phyloP scores from a whole-genome alignment of 2,329 filamentous ascomycete genomes.

The Cryoendolithus antarcticus region DNA sequence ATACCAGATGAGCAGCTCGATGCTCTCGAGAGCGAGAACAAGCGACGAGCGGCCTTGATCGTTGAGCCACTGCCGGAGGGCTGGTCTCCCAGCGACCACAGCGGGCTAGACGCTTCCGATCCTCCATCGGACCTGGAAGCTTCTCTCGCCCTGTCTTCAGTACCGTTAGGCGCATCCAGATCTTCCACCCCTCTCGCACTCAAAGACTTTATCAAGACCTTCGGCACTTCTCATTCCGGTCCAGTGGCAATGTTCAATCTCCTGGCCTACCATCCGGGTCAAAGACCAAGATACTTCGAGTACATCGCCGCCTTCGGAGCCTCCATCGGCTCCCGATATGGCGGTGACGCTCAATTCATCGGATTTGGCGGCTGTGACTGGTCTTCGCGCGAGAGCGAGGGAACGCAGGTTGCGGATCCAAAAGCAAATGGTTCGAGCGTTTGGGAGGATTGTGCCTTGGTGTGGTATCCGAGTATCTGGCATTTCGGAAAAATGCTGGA shows the following conservation, averaged over 20 bases:
- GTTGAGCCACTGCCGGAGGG: conserved; percentile 5
- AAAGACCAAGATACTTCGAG: conserved; percentile 8
- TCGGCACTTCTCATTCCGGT: conserved; percentile 7
- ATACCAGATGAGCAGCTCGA: conserved; percentile 6
- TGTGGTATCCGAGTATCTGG: conserved; percentile 14
- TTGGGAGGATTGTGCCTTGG: conserved; percentile 12
- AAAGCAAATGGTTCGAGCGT: conserved; percentile 4
- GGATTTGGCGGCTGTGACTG: conserved; percentile 7
- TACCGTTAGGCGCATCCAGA: conserved; percentile 4
- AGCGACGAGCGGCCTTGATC: not conserved
- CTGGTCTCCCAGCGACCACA: conserved; percentile 10
- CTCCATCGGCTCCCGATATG: conserved; percentile 9
- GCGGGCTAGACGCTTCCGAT: conserved; percentile 9
- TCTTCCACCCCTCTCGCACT: conserved; percentile 2
- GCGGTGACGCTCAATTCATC: conserved; percentile 8
- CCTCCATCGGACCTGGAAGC: conserved; percentile 11
- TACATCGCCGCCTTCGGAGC: conserved; percentile 11
- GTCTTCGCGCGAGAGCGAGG: conserved; percentile 4
- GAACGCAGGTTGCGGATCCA: conserved; percentile 5
- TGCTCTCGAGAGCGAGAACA: conserved; percentile 1
- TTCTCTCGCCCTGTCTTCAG: conserved; percentile 8
- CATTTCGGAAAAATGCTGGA: conserved; percentile 15
- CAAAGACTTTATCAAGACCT: conserved; percentile 9
- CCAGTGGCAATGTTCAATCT: conserved; percentile 14
- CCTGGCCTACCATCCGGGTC: conserved; percentile 9